Evolutionary conservation across 345 rosid genomes (phyloP), one percentile per base, ranked within the genome.

Genomic region (Dovyalis caffra): DNA sequence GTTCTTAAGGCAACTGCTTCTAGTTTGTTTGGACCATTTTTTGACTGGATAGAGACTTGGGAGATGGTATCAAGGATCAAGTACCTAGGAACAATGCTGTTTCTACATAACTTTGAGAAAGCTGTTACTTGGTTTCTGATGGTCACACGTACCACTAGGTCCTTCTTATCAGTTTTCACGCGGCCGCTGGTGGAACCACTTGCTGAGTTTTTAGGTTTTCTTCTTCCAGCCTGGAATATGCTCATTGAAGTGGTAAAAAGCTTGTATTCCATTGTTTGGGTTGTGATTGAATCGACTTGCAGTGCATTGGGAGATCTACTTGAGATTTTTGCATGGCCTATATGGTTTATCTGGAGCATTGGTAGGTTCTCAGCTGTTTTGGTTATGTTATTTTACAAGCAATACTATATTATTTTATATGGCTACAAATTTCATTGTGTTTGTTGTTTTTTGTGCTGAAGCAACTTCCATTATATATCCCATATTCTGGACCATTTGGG

Each of bases 1-100:
- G 97, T 96, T 78, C 95, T 96, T 8, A 96, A 96, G 87, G 91
- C 97, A 37, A 87, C 95, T 75, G 98, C 95, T 18, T 78, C 97
- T 71, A 88, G 91, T 60, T 80, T 96, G 73, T 91, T 88, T 78
- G 99, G 98, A 21, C 98, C 97, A 18, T 92, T 96, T 65, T 81
- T 96, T 73, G 94, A 93, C 79, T 92, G 99, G 99, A 82, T 91
- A 78, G 98, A 93, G 71, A 92, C 92, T 56, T 93, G 98, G 98
- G 99, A 96, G 80, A 93, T 93, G 99, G 93, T 89, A 14, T 87
- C 98, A 3, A 87, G 97, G 74, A 93, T 96, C 76, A 90, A 89
- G 84, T 96, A 96, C 89, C 78, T 96, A 85, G 99, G 99, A 73
- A 96, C 99, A 26, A 96, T 96, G 98, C 83, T 96, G 69, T 92